Conservation (phyloP, 495 filamentous ascomycete genomes). For the Penicillium paxilli region DNA sequence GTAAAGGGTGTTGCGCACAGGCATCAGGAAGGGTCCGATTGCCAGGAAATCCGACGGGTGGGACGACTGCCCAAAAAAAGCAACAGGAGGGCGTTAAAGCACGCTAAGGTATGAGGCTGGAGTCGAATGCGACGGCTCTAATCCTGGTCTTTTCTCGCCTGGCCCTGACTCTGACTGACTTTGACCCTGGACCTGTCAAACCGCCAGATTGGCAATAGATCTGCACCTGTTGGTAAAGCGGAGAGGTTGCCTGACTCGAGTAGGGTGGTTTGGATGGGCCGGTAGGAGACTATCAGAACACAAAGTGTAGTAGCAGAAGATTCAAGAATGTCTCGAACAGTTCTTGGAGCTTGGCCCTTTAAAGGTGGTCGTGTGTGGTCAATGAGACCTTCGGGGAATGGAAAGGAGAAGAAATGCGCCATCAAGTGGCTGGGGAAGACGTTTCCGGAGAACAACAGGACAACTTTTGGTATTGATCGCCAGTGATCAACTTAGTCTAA, state of each 20-base stretch:
- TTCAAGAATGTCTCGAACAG: too few relatives aligned
- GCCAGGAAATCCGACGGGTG: neutral
- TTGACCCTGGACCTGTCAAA: neutral
- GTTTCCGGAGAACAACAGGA: constrained; percentile 15
- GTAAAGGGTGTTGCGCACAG: neutral
- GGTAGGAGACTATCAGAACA: too few relatives aligned
- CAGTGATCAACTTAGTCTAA: too few relatives aligned
- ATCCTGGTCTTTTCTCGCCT: neutral
- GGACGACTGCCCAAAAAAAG: constrained; percentile 4
- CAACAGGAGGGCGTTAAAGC: constrained; percentile 1
- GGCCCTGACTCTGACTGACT: neutral
- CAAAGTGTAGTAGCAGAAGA: too few relatives aligned
- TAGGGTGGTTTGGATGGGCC: too few relatives aligned
- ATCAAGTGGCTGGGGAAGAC: constrained; percentile 3
- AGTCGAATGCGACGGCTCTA: constrained; percentile 7
- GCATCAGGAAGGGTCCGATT: neutral
- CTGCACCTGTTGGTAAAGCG: neutral
- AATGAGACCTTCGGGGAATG: neutral
- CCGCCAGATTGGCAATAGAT: constrained; percentile 6
- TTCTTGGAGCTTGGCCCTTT: too few relatives aligned
- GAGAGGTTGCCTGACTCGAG: too few relatives aligned
- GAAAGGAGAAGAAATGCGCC: neutral
- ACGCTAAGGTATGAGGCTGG: constrained; percentile 14
- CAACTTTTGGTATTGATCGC: too few relatives aligned
- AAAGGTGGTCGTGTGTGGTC: neutral